These are phyloP conservation scores for Aspergillus glaucus DNA, from an alignment of 2,329 filamentous ascomycete species.

Conservation along the genomic window DNA sequence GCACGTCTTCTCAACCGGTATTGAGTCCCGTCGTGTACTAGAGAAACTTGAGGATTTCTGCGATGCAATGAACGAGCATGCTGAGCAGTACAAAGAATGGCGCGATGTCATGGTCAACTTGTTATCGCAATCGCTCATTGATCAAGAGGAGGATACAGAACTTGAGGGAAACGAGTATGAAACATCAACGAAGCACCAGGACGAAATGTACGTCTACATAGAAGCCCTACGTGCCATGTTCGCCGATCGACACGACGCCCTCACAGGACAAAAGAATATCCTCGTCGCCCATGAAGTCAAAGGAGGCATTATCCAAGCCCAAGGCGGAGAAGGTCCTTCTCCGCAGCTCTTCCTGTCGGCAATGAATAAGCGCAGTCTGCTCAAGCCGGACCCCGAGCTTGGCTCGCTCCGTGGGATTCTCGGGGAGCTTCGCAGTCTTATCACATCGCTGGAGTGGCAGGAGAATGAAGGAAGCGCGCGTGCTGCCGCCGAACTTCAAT, in stretches of 20 bases:
- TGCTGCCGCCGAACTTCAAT: constrained; percentile 55
- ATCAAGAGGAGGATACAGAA: constrained; percentile 70
- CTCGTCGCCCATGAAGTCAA: constrained; percentile 69
- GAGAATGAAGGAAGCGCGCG: constrained; percentile 49
- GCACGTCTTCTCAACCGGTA: constrained; percentile 53
- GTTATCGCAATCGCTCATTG: constrained; percentile 68
- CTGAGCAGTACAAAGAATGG: constrained; percentile 65
- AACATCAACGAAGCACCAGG: constrained; percentile 78
- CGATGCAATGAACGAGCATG: constrained; percentile 64
- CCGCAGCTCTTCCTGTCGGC: constrained; percentile 56
- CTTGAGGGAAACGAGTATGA: constrained; percentile 86
- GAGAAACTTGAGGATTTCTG: constrained; percentile 62
- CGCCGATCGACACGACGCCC: constrained; percentile 68
- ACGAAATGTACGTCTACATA: constrained; percentile 82
- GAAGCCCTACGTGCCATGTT: constrained; percentile 68
- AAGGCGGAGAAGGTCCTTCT: constrained; percentile 60
- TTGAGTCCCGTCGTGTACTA: constrained; percentile 64
- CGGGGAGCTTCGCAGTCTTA: constrained; percentile 60
- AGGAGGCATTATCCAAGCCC: constrained; percentile 55
- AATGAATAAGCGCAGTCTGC: constrained; percentile 39
- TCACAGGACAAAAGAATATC: constrained; percentile 71
- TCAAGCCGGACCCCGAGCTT: constrained; percentile 43
- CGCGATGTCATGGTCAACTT: constrained; percentile 65
- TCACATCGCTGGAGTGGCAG: constrained; percentile 55
- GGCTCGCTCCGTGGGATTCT: constrained; percentile 66